These are phyloP conservation scores for Saccharomycopsis olivae DNA, from an alignment of 805 yeast genomes.

Conservation along the genomic window DNA sequence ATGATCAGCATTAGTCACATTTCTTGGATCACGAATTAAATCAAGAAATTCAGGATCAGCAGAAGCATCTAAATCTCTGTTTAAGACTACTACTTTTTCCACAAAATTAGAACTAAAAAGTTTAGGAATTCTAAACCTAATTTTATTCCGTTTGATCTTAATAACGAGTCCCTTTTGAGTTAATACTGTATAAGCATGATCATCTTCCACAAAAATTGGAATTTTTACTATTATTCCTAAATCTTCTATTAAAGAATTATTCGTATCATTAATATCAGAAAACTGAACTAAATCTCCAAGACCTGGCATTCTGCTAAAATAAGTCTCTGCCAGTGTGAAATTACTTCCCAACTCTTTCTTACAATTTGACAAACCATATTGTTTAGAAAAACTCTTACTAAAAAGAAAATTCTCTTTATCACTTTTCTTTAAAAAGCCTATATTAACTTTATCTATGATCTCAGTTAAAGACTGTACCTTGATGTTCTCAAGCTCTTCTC, in stretches of 20 bases:
- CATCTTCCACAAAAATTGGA: conserved; percentile 1
- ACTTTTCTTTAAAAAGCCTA: not conserved
- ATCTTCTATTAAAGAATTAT: not conserved
- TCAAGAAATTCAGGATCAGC: not conserved
- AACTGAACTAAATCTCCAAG: conserved; percentile 8
- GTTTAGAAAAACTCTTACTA: no score
- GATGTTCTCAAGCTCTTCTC: not conserved
- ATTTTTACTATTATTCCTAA: conserved; percentile 3
- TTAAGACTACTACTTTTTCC: not conserved
- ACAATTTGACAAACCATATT: no score
- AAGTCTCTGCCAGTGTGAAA: not conserved
- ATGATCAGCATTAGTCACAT: conserved; percentile 16
- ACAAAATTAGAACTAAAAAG: conserved; percentile 1
- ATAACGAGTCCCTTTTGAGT: conserved; percentile 2
- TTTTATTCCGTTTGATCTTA: not conserved
- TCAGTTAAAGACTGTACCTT: not conserved
- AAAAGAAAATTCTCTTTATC: not conserved
- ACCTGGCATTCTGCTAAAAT: not conserved
- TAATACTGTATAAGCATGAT: not conserved
- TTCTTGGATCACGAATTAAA: not conserved
- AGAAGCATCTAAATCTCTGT: not conserved
- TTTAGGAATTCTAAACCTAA: conserved; percentile 10
- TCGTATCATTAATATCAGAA: not conserved
- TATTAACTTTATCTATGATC: not conserved
- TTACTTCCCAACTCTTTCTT: not conserved